phyloP scores from a whole-genome alignment of 2,329 filamentous ascomycete species.

The Apiospora rasikravindrae region DNA sequence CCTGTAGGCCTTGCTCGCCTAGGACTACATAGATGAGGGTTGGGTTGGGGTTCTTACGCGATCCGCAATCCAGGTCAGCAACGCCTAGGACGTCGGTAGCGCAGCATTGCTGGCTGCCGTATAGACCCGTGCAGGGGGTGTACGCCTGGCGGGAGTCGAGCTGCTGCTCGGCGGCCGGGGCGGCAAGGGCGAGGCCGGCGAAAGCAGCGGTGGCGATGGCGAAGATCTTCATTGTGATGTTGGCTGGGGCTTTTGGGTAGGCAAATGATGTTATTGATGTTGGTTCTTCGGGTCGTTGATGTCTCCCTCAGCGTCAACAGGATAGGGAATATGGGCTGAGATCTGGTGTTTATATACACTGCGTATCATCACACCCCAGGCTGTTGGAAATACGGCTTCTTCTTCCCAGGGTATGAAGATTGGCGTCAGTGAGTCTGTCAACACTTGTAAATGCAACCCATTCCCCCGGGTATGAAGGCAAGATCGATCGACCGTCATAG shows the following conservation, averaged over 20 bases:
- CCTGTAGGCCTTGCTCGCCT: not conserved
- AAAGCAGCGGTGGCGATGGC: slow-evolving; percentile 18
- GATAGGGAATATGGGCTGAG: not conserved
- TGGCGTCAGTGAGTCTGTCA: not conserved
- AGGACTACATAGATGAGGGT: slow-evolving; percentile 9
- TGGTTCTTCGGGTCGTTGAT: not conserved
- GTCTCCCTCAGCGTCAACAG: not conserved
- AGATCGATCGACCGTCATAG: not conserved
- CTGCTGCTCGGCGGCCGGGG: slow-evolving; percentile 18
- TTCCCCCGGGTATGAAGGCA: not conserved
- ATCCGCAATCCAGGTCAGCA: slow-evolving; percentile 52
- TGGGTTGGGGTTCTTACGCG: slow-evolving; percentile 36
- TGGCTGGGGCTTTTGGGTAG: not conserved
- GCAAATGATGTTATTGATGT: not conserved
- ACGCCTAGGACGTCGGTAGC: slow-evolving; percentile 61
- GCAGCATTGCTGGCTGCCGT: slow-evolving; percentile 59
- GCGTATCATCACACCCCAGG: not conserved
- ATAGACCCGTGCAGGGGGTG: slow-evolving; percentile 48
- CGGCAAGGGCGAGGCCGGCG: slow-evolving; percentile 21
- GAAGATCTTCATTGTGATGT: not conserved
- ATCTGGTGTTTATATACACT: slow-evolving; percentile 2
- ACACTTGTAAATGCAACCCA: not conserved
- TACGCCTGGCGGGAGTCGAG: slow-evolving; percentile 35
- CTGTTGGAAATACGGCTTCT: not conserved
- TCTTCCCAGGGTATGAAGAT: not conserved